Evolutionary conservation across 2,329 filamentous ascomycete genomes (phyloP).

Genomic region (Alternaria panax): DNA sequence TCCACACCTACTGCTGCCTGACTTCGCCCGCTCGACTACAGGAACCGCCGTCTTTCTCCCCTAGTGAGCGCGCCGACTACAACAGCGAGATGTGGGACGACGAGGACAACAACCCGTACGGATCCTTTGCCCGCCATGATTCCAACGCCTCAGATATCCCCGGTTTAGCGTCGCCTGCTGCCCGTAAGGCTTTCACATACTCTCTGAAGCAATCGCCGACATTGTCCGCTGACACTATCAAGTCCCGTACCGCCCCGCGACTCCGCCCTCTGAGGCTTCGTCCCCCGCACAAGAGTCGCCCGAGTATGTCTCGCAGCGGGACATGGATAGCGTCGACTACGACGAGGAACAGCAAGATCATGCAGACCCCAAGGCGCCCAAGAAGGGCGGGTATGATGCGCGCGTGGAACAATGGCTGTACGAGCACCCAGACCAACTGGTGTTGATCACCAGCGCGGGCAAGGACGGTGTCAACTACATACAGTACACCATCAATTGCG

Average conservation of each 20-base stretch:
- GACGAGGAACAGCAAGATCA: constrained; percentile 59
- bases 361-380: constrained; percentile 57
- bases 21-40: not conserved
- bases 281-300: constrained; percentile 72
- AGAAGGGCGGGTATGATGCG: constrained; percentile 90
- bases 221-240: constrained; percentile 16
- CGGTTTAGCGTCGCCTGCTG: constrained; percentile 51
- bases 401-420: constrained; percentile 97
- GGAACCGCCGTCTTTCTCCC: not conserved
- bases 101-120: constrained; percentile 98
- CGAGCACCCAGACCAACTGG: constrained; percentile 88
- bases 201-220: not conserved
- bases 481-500: constrained; percentile 95
- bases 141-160: constrained; percentile 71
- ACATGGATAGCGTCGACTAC: constrained; percentile 67
- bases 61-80: not conserved
- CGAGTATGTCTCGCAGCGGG: constrained; percentile 61
- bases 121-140: constrained; percentile 88
- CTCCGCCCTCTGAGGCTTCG: constrained; percentile 74
- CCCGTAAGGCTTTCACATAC: constrained; percentile 41
- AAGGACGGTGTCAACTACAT: constrained; percentile 95
- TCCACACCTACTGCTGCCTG: not conserved
- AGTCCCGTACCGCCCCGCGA: constrained; percentile 61
- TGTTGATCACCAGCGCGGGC: constrained; percentile 91
- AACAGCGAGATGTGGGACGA: constrained; percentile 86